phyloP scores from a whole-genome alignment of 257 asterid genomes.

The Solanum stenotomum region DNA sequence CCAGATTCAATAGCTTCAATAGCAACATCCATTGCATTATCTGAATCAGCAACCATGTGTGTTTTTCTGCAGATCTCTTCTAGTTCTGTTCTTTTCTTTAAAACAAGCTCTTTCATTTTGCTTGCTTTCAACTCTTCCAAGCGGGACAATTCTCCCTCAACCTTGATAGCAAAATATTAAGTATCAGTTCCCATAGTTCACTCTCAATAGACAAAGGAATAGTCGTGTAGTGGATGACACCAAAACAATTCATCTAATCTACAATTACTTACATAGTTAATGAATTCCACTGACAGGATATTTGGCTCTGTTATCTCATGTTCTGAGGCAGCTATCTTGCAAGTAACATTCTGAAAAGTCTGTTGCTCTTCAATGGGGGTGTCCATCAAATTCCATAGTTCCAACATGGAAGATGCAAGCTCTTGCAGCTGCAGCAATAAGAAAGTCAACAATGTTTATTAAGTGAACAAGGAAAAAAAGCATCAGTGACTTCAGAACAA shows the following conservation, averaged over 20 bases:
- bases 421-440: slow-evolving; percentile 58
- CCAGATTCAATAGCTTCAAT: slow-evolving; percentile 90
- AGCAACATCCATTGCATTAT: slow-evolving; percentile 45
- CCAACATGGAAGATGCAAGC: slow-evolving; percentile 76
- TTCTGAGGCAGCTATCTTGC: slow-evolving; percentile 84
- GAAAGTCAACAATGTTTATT: slow-evolving; percentile 11
- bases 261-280: slow-evolving; percentile 36
- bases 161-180: slow-evolving; percentile 32
- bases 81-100: slow-evolving; percentile 82
- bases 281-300: slow-evolving; percentile 66
- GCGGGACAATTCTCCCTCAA: slow-evolving; percentile 78
- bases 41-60: slow-evolving; percentile 63
- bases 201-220: neutral
- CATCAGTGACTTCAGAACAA: neutral
- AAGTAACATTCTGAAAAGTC: slow-evolving; percentile 70
- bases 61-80: slow-evolving; percentile 82
- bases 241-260: neutral
- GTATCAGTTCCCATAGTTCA: neutral
- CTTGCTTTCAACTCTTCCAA: slow-evolving; percentile 82
- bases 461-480: neutral
- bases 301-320: slow-evolving; percentile 77
- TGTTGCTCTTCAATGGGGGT: slow-evolving; percentile 90
- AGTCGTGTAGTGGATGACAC: neutral
- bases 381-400: slow-evolving; percentile 99
- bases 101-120: slow-evolving; percentile 94